Base-by-base conservation (phyloP, 768 basidiomycete genomes). In the Dacryopinax primogenitus region DNA sequence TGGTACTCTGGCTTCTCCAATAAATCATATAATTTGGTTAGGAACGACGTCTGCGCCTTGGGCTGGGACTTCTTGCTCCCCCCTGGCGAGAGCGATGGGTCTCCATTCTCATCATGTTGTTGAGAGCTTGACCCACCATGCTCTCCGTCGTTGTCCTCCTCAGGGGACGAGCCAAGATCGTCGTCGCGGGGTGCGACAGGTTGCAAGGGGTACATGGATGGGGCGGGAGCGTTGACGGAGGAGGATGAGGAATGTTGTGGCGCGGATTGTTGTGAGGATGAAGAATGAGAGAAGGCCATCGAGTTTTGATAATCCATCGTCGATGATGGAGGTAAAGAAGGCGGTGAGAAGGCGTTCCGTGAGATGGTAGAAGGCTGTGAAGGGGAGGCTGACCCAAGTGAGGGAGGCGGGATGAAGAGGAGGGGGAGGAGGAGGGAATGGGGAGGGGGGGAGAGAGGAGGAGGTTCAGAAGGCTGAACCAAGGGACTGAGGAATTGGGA, bases 21-120 rank as follows among this genome's bases (percentile, higher is more conserved):
- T 62, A 92, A 85, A 63, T 90, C 87, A 83, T 94, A 96, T 62
- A 96, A 83, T 81, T 94, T 95, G 75, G 92, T 96, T 73, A 96
- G 81, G 74, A 96, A 96, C n/a, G 92, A 94, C 0, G 90, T 88
- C 79, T 92, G 89, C 0, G 88, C 89, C 76, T 92, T 92, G 64
- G 83, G 78, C 69, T 89, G 87, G 41, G 83, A 72, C 78, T 89
- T 90, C 74, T 78, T 77, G n/a, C 80, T 77, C 33, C 64, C 67
- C n/a, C 44, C 34, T 7, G 35, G 63, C 32, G 65, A 33, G 11
- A 35, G 30, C 21, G 64, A 33, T 7, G 62, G 26, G 32, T 28
- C 32, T 12, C 47, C n/a, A 33, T 65, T 39, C 11, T 34, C 34
- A 28, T 62, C 32, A 37, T 33, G 23, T 9, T 3, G 12, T 26